phyloP scores from a whole-genome alignment of 1,139 yeast genomes.

The Kurtzmaniella quercitrusa region DNA sequence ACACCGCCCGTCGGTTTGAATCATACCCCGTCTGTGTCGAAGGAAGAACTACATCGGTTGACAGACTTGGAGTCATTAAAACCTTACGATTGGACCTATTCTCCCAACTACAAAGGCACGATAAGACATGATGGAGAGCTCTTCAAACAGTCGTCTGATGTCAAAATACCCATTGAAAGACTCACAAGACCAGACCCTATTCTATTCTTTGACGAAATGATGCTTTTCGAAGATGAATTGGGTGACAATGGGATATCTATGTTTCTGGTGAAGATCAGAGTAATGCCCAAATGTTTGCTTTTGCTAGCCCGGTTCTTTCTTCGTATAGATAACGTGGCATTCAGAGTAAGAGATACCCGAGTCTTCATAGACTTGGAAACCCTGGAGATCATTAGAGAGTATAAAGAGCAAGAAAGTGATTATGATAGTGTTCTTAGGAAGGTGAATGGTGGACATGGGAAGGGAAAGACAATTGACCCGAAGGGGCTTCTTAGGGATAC shows the following conservation, averaged over 20 bases:
- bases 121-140: slow-evolving; percentile 18
- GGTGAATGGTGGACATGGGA: slow-evolving; percentile 31
- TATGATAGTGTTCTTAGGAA: slow-evolving; percentile 53
- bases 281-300: slow-evolving; percentile 78
- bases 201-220: slow-evolving; percentile 81
- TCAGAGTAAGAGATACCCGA: slow-evolving; percentile 81
- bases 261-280: slow-evolving; percentile 74
- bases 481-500: slow-evolving; percentile 74
- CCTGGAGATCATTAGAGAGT: slow-evolving; percentile 66
- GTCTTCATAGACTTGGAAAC: slow-evolving; percentile 74
- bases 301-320: slow-evolving; percentile 73
- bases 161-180: slow-evolving; percentile 62
- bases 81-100: slow-evolving; percentile 96
- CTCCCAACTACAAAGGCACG: slow-evolving; percentile 74
- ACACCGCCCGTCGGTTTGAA: slow-evolving; percentile 12
- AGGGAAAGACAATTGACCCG: slow-evolving; percentile 56
- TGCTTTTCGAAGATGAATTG: slow-evolving; percentile 87
- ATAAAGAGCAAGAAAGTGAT: slow-evolving; percentile 65
- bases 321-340: slow-evolving; percentile 84
- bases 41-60: slow-evolving; percentile 25
- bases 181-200: slow-evolving; percentile 79
- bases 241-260: slow-evolving; percentile 94
- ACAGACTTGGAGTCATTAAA: slow-evolving; percentile 43
- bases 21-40: background rate
- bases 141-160: slow-evolving; percentile 16